Conservation (phyloP, 305 asterid species). For the Rubia peregrina region DNA sequence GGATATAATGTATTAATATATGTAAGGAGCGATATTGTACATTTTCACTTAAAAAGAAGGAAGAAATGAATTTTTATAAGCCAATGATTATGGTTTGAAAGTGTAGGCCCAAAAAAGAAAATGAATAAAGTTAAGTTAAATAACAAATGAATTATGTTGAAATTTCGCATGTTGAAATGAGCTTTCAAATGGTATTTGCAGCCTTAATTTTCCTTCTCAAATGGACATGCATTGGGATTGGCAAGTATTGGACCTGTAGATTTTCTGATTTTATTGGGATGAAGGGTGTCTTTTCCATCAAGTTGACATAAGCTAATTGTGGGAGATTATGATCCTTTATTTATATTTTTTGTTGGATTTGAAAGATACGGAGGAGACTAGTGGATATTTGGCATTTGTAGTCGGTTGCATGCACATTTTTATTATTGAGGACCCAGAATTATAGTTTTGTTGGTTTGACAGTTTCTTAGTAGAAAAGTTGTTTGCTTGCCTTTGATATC, state of each 20-base stretch:
- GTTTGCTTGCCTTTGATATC: too few relatives aligned
- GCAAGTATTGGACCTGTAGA: constrained; percentile 6
- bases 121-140: too few relatives aligned
- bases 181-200: neutral
- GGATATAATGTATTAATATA: too few relatives aligned
- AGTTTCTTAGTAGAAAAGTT: neutral
- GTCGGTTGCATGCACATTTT: neutral
- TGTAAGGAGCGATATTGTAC: too few relatives aligned
- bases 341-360: neutral
- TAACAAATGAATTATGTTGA: too few relatives aligned
- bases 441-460: neutral
- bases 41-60: too few relatives aligned
- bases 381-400: too few relatives aligned
- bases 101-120: too few relatives aligned
- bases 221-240: neutral
- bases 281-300: neutral
- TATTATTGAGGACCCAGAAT: neutral
- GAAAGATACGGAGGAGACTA: constrained; percentile 1
- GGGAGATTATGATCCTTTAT: neutral
- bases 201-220: neutral
- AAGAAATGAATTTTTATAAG: too few relatives aligned
- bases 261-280: neutral
- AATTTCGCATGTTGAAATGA: neutral
- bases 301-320: neutral
- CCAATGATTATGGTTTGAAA: too few relatives aligned